A percentile compares a stretch with the other conserved stretches of the same genome.
These are phyloP conservation scores for Neonothopanus nambi DNA, from an alignment of 1,284 basidiomycete genomes.

Conservation along the genomic window DNA sequence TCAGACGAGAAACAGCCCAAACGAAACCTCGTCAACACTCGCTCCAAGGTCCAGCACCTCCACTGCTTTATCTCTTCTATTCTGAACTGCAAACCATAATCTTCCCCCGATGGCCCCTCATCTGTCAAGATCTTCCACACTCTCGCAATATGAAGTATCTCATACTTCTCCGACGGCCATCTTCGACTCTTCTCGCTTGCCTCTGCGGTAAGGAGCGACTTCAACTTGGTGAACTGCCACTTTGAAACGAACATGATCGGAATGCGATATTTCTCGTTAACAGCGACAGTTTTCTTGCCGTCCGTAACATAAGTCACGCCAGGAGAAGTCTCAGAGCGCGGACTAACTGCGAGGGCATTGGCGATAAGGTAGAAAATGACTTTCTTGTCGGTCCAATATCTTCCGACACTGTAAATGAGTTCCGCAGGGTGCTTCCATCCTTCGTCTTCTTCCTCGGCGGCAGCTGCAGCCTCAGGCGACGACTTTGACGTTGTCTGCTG, in stretches of 20 bases:
- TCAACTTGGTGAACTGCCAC: constrained; percentile 13
- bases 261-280: constrained; percentile 11
- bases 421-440: constrained; percentile 17
- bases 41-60: constrained; percentile 13
- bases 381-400: constrained; percentile 13
- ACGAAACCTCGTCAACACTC: constrained; percentile 12
- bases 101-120: constrained; percentile 7
- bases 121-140: constrained; percentile 14
- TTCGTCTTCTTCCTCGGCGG: background rate
- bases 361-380: constrained; percentile 10
- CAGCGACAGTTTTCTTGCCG: constrained; percentile 12
- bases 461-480: background rate
- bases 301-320: constrained; percentile 6
- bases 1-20: constrained; percentile 14
- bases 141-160: constrained; percentile 13
- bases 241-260: constrained; percentile 13
- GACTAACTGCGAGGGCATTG: constrained; percentile 7
- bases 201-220: constrained; percentile 1
- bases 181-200: background rate
- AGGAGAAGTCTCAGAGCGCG: background rate
- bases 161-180: constrained; percentile 13
- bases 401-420: constrained; percentile 12
- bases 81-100: constrained; percentile 1
- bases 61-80: constrained; percentile 5
- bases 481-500: background rate